Percentiles rank a stretch among this genome's conserved stretches.
phyloP scores from a whole-genome alignment of 352 stramenopile species.

The Peronospora farinosa region DNA sequence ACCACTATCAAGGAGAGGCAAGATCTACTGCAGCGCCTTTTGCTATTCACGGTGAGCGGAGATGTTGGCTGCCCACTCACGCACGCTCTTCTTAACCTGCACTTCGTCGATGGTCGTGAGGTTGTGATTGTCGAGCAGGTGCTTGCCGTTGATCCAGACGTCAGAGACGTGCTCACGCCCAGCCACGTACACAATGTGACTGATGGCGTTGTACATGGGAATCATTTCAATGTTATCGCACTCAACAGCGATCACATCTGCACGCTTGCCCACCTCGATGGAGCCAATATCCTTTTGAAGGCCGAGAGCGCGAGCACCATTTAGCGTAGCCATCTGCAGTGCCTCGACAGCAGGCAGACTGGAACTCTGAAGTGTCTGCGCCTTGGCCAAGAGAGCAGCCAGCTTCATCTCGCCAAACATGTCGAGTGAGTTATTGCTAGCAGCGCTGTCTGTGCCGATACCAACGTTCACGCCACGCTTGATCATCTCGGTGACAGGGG shows the following conservation, averaged over 20 bases:
- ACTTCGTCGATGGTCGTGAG: slow-evolving; percentile 70
- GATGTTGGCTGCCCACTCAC: slow-evolving; percentile 55
- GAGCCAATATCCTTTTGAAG: slow-evolving; percentile 78
- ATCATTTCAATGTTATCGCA: slow-evolving; percentile 81
- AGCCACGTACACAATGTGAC: slow-evolving; percentile 82
- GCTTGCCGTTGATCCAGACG: slow-evolving; percentile 86
- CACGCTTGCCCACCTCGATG: slow-evolving; percentile 79
- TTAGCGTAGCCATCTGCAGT: slow-evolving; percentile 86
- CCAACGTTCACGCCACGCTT: slow-evolving; percentile 78
- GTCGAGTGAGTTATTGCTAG: slow-evolving; percentile 87
- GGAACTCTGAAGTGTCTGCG: slow-evolving; percentile 52
- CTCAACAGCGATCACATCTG: slow-evolving; percentile 78
- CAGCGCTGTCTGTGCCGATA: slow-evolving; percentile 80
- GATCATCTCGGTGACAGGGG: slow-evolving; percentile 66
- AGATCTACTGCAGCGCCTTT: slow-evolving; percentile 10
- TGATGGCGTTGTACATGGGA: slow-evolving; percentile 85
- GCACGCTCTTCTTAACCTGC: slow-evolving; percentile 54
- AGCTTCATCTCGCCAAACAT: slow-evolving; percentile 89
- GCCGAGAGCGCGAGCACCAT: slow-evolving; percentile 80
- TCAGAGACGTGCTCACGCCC: slow-evolving; percentile 84
- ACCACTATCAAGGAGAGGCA: background rate
- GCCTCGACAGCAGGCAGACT: slow-evolving; percentile 50
- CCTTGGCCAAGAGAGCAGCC: slow-evolving; percentile 81
- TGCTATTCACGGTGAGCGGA: slow-evolving; percentile 50
- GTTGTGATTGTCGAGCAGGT: slow-evolving; percentile 56